Conservation (phyloP, 306 rosid species). For the Cyamopsis tetragonoloba region DNA sequence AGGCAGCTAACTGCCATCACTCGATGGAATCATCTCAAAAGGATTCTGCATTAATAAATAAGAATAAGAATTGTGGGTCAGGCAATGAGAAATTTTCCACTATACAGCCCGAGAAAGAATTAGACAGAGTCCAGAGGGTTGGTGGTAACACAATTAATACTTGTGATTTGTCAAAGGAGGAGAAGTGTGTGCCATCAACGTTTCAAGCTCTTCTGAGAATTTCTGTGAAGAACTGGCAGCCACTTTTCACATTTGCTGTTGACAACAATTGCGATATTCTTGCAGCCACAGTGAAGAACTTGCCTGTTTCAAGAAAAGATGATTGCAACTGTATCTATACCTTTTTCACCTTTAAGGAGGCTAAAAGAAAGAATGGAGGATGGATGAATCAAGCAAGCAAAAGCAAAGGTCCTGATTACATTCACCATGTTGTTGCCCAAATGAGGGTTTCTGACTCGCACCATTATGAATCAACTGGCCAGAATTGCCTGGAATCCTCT, state of each 20-base stretch:
- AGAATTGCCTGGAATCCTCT: conserved; percentile 28
- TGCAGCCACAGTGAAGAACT: conserved; percentile 78
- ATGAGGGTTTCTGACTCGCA: conserved; percentile 74
- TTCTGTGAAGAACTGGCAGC: conserved; percentile 74
- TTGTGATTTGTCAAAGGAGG: conserved; percentile 39
- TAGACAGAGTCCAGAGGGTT: conserved; percentile 41
- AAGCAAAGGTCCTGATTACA: conserved; percentile 64
- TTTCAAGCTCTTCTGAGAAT: conserved; percentile 77
- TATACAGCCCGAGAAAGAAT: conserved; percentile 41
- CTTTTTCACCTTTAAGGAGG: conserved; percentile 69
- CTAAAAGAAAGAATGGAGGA: conserved; percentile 68
- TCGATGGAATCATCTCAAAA: conserved; percentile 41
- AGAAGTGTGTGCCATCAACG: conserved; percentile 44
- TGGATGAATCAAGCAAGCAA: conserved; percentile 75
- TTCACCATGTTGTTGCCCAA: conserved; percentile 70
- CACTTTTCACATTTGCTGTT: conserved; percentile 84
- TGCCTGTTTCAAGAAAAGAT: conserved; percentile 43
- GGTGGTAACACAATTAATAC: conserved; percentile 48
- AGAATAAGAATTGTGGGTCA: conserved; percentile 45
- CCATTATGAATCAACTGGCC: conserved; percentile 35
- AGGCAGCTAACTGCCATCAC: conserved; percentile 45
- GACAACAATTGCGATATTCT: conserved; percentile 67
- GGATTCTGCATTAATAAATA: conserved; percentile 36
- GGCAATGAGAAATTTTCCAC: conserved; percentile 35
- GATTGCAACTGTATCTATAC: conserved; percentile 52